Percentiles rank a stretch among this genome's conserved stretches.
Evolutionary conservation across 148 eudicot genomes (phyloP).

Genomic region (Cornus kousa): DNA sequence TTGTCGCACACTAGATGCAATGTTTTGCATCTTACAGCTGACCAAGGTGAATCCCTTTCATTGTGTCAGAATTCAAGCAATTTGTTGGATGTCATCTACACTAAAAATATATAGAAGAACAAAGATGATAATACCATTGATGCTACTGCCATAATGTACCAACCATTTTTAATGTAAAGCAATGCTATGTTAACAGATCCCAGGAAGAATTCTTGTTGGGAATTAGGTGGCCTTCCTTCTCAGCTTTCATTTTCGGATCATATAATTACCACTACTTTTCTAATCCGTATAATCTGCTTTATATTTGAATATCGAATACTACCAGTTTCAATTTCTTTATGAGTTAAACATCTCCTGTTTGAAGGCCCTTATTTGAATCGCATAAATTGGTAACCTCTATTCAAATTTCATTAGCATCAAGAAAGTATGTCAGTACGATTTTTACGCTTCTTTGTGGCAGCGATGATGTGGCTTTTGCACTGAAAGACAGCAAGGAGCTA

Average conservation of each 20-base stretch:
- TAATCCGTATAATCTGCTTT: not conserved
- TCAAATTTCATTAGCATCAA: not conserved
- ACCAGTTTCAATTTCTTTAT: not conserved
- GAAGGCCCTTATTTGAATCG: not conserved
- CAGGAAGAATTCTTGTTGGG: no score
- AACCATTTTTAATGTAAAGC: no score
- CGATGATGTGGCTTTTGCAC: constrained; percentile 93
- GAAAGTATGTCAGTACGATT: not conserved
- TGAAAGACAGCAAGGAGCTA: constrained; percentile 80
- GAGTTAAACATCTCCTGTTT: no score
- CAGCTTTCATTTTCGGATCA: not conserved
- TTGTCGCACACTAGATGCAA: no score
- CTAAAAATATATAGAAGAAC: no score
- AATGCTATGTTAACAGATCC: not conserved
- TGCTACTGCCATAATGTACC: no score
- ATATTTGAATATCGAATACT: not conserved
- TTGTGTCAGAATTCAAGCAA: no score
- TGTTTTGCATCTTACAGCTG: no score
- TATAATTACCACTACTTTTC: not conserved
- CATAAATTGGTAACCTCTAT: not conserved
- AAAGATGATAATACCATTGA: no score
- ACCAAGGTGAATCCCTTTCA: no score
- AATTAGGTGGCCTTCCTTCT: no score
- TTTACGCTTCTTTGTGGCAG: constrained; percentile 39
- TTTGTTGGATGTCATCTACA: no score